Conservation (phyloP, 1,284 basidiomycete species). For the Austroboletus olivaceoglutinosus region DNA sequence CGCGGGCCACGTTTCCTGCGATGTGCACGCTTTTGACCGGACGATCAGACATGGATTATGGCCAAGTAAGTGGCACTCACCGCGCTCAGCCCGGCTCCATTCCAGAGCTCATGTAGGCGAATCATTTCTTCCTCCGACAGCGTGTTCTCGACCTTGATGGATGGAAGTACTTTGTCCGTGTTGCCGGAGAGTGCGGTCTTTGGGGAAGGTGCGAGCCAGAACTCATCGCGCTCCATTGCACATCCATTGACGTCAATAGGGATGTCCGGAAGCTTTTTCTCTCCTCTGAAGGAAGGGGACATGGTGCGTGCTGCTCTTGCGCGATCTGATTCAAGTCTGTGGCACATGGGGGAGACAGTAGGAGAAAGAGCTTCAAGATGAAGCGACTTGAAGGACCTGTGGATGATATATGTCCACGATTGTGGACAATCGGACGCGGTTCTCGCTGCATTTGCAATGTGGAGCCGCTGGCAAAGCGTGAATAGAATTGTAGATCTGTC, state of each 20-base stretch:
- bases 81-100: slow-evolving; percentile 22
- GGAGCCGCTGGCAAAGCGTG: slow-evolving; percentile 9
- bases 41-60: slow-evolving; percentile 1
- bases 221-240: not conserved
- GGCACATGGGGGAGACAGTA: not conserved
- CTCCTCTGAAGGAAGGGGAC: slow-evolving; percentile 10
- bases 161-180: slow-evolving; percentile 13
- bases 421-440: slow-evolving; percentile 6
- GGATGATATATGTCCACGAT: slow-evolving; percentile 3
- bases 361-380: not conserved
- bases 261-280: slow-evolving; percentile 26
- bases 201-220: not conserved
- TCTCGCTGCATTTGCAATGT: slow-evolving; percentile 4
- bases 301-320: not conserved
- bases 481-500: not conserved
- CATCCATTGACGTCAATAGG: slow-evolving; percentile 2
- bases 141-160: slow-evolving; percentile 15
- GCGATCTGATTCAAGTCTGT: not conserved
- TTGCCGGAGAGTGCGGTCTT: not conserved
- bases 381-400: not conserved
- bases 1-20: slow-evolving; percentile 11
- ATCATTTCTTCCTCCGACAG: slow-evolving; percentile 21
- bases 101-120: slow-evolving; percentile 26
- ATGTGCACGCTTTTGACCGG: slow-evolving; percentile 21
- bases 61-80: slow-evolving; percentile 5